Conservation (phyloP, 108 stramenopile species). For the Mayamaea pseudoterrestris region DNA sequence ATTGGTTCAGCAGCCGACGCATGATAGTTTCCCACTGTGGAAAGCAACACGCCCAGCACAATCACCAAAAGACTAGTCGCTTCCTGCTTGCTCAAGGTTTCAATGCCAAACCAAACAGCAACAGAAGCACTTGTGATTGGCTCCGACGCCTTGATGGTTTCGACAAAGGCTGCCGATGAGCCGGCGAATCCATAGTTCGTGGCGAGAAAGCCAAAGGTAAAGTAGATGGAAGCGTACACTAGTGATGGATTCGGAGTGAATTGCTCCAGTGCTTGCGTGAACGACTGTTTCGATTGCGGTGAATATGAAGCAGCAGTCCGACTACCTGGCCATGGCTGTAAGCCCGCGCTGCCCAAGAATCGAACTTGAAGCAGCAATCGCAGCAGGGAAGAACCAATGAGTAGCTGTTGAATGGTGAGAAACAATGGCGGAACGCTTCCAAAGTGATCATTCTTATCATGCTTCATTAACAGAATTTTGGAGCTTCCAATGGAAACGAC, state of each 20-base stretch:
- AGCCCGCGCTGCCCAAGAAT: constrained; percentile 4
- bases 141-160: constrained; percentile 81
- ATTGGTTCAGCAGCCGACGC: background rate
- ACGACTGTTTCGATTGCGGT: background rate
- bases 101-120: constrained; percentile 58
- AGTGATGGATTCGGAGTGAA: constrained; percentile 4
- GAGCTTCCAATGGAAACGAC: constrained; percentile 61
- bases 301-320: background rate
- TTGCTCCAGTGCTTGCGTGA: too few species aligned
- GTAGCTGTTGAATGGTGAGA: constrained; percentile 29
- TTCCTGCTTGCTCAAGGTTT: constrained; percentile 36
- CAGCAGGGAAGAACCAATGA: constrained; percentile 20
- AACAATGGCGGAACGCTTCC: constrained; percentile 15
- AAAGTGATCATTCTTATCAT: constrained; percentile 16
- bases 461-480: constrained; percentile 46
- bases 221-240: constrained; percentile 37
- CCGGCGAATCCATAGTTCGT: constrained; percentile 54
- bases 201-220: constrained; percentile 49
- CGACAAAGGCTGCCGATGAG: constrained; percentile 64
- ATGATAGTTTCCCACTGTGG: constrained; percentile 34
- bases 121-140: constrained; percentile 61
- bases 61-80: constrained; percentile 34
- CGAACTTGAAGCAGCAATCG: constrained; percentile 14
- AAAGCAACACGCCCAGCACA: constrained; percentile 51
- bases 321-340: constrained; percentile 17